Evolutionary conservation across 2,329 filamentous ascomycete species (phyloP), one percentile per base, ranked within the genome.

Genomic region (Penicillium corylophilum): DNA sequence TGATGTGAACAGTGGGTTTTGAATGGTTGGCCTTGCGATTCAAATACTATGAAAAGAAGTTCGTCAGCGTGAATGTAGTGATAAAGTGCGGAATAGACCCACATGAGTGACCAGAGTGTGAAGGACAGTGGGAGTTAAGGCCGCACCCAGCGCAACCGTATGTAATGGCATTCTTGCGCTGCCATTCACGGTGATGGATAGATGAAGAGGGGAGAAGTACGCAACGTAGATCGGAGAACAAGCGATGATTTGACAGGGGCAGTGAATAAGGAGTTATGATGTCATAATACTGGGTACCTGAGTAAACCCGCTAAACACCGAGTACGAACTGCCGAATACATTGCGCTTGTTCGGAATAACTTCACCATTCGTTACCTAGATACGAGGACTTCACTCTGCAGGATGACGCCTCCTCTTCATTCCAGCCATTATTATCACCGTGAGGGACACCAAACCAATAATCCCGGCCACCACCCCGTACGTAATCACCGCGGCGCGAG

Each of bases 21-120:
- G 92, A 79, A 55, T 81, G 84, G 26, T 87, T 79, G 1, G 84
- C 82, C 65, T 88, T 88, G 58, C 89, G 86, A 65, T 95, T 88
- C 54, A 95, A 78, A 72, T 94, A 96, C 88, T 94, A 50, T 20
- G 26, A 41, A 20, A 46, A 18, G 58, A 22, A 54, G 53, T 40
- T 33, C 39, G 49, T 39, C 24, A 45, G 40, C 22, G 28, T 16
- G 29, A 50, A 29, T 31, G 46, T 39, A 13, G 24, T 43, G n/a
- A 31, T 29, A 26, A 35, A 46, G 39, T 40, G 35, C 16, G 12
- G 18, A 38, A 12, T 5, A 10, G 41, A 76, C 85, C 63, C 80
- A 92, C 89, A 79, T 97, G 94, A 52, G 86, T 87, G 63, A 97
- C 79, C 57, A 93, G 86, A 13, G 93, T 96, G 60, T 89, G 86